phyloP scores from a whole-genome alignment of 2,329 filamentous ascomycete genomes.

The Aquanectria penicillioides region DNA sequence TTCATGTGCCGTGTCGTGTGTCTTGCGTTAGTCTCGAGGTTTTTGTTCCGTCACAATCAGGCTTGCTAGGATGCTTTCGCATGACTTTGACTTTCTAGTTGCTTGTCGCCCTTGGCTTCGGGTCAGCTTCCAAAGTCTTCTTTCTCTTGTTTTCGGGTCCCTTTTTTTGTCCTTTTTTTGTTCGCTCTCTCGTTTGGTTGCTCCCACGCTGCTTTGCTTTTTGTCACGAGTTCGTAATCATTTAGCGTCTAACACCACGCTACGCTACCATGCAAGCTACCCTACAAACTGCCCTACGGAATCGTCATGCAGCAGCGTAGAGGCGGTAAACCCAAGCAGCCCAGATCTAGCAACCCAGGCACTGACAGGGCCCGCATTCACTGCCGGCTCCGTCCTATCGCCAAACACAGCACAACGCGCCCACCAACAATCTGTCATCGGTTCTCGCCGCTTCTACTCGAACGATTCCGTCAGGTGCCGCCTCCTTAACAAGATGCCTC shows the following conservation, averaged over 20 bases:
- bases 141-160: background rate
- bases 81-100: background rate
- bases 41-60: constrained; percentile 19
- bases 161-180: background rate
- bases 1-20: constrained; percentile 12
- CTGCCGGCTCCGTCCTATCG: too few relatives aligned
- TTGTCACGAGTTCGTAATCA: constrained; percentile 3
- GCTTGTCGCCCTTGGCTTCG: constrained; percentile 2
- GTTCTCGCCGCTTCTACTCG: too few relatives aligned
- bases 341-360: too few relatives aligned
- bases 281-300: too few relatives aligned
- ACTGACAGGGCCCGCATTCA: too few relatives aligned
- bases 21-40: background rate
- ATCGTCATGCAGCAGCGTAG: too few relatives aligned
- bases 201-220: background rate
- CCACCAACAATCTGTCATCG: too few relatives aligned
- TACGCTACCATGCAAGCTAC: background rate
- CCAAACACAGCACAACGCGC: too few relatives aligned
- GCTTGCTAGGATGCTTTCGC: background rate
- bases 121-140: background rate
- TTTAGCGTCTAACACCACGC: background rate
- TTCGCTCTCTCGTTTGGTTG: background rate
- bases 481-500: too few relatives aligned
- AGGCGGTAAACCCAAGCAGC: too few relatives aligned
- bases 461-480: too few relatives aligned